phyloP scores from a whole-genome alignment of 1,139 yeast genomes.

The Scheffersomyces stambukii region DNA sequence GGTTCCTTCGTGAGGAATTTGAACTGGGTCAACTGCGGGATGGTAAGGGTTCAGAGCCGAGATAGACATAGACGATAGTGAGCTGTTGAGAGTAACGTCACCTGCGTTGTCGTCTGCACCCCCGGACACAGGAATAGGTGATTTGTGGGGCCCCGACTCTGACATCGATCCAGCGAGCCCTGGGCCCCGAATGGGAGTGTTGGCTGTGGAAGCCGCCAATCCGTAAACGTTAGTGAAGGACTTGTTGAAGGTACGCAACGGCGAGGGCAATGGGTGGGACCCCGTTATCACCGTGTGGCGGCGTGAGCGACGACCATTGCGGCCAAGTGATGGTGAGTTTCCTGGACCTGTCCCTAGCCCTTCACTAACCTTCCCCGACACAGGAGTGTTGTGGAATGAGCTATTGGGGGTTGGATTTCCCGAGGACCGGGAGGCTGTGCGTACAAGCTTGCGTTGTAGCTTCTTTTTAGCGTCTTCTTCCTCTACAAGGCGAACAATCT shows the following conservation, averaged over 20 bases:
- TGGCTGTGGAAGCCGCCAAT: slow-evolving; percentile 36
- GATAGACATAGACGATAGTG: slow-evolving; percentile 42
- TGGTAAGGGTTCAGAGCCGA: slow-evolving; percentile 26
- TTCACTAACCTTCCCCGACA: slow-evolving; percentile 1
- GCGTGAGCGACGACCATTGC: slow-evolving; percentile 57
- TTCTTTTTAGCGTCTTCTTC: slow-evolving; percentile 48
- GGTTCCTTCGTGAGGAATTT: slow-evolving; percentile 16
- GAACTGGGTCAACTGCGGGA: slow-evolving; percentile 20
- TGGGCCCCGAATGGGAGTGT: slow-evolving; percentile 25
- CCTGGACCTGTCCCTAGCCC: slow-evolving; percentile 25
- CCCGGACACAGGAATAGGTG: too few species aligned
- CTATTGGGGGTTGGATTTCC: slow-evolving; percentile 16
- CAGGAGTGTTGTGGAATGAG: slow-evolving; percentile 9
- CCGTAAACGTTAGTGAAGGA: slow-evolving; percentile 37
- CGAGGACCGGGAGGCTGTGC: slow-evolving; percentile 17
- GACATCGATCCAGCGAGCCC: slow-evolving; percentile 6
- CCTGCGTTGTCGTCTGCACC: slow-evolving; percentile 4
- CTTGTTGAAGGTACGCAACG: slow-evolving; percentile 49
- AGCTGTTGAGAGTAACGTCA: slow-evolving; percentile 28
- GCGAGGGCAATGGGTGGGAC: slow-evolving; percentile 81
- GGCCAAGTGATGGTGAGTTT: slow-evolving; percentile 36
- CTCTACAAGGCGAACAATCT: slow-evolving; percentile 55
- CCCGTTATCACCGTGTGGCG: slow-evolving; percentile 74
- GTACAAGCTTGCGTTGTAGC: slow-evolving; percentile 34
- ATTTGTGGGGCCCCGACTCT: too few species aligned